Conservation (phyloP, 805 yeast genomes). For the Ogataea trehalophila region DNA sequence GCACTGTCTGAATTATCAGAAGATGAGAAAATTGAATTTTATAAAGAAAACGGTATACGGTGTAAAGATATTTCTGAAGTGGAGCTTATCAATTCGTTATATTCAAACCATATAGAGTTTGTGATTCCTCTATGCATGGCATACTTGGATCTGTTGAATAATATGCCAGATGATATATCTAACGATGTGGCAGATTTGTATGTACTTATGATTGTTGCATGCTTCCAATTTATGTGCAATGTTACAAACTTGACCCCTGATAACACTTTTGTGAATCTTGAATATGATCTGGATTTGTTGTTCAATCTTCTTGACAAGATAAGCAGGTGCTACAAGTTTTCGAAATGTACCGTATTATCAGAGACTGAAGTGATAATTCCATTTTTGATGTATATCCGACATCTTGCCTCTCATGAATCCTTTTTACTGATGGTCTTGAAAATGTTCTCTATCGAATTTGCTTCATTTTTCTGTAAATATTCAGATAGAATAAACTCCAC, state of each 20-base stretch:
- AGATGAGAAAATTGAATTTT: constrained; percentile 7
- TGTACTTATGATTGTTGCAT: constrained; percentile 6
- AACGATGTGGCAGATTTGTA: constrained; percentile 1
- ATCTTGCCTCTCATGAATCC: constrained; percentile 9
- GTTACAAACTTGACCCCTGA: constrained; percentile 9
- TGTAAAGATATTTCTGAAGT: constrained; percentile 10
- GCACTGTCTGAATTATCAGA: constrained; percentile 7
- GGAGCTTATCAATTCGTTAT: constrained; percentile 10
- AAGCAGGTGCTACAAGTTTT: neutral
- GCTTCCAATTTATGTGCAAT: constrained; percentile 17
- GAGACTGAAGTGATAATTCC: constrained; percentile 3
- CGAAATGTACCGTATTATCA: neutral
- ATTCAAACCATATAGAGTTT: constrained; percentile 8
- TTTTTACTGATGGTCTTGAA: constrained; percentile 7
- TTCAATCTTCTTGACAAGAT: constrained; percentile 5
- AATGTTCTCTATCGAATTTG: constrained; percentile 1
- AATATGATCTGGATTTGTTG: constrained; percentile 4
- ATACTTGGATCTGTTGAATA: constrained; percentile 4
- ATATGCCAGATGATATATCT: neutral
- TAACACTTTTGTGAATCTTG: neutral
- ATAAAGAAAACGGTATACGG: constrained; percentile 7
- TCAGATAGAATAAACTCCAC: neutral
- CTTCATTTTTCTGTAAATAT: constrained; percentile 1
- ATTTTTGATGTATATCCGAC: constrained; percentile 9
- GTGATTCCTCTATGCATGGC: constrained; percentile 10